Conservation (phyloP, 306 rosid genomes). For the Medicago ruthenica region DNA sequence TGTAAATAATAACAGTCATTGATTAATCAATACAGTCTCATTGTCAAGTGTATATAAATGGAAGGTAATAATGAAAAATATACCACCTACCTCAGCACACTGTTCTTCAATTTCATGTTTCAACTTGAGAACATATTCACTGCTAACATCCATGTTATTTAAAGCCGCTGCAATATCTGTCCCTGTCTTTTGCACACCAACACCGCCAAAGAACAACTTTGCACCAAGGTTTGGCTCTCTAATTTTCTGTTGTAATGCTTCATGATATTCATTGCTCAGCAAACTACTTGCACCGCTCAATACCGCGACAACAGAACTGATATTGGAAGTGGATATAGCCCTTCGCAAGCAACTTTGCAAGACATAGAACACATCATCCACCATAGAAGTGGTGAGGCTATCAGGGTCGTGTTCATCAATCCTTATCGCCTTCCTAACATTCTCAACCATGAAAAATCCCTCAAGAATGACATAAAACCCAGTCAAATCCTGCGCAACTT, state of each 20-base stretch:
- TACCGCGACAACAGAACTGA: conserved; percentile 87
- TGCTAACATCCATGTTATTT: conserved; percentile 87
- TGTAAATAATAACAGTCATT: not conserved
- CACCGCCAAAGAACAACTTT: conserved; percentile 91
- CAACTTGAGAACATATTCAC: conserved; percentile 89
- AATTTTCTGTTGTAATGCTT: conserved; percentile 80
- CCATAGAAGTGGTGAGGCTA: conserved; percentile 95
- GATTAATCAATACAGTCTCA: not conserved
- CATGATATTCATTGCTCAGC: conserved; percentile 84
- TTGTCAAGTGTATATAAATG: conserved; percentile 9
- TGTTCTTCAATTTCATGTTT: conserved; percentile 94
- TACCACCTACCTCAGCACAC: conserved; percentile 77
- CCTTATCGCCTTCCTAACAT: conserved; percentile 86
- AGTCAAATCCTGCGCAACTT: conserved; percentile 82
- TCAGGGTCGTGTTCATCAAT: conserved; percentile 88
- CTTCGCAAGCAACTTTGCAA: conserved; percentile 90
- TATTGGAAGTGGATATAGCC: conserved; percentile 85
- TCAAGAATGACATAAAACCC: conserved; percentile 91
- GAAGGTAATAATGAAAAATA: conserved; percentile 30
- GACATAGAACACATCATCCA: conserved; percentile 95
- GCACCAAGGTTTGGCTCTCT: conserved; percentile 96
- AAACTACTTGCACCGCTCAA: conserved; percentile 89
- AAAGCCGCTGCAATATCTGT: conserved; percentile 86
- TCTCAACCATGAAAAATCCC: conserved; percentile 98
- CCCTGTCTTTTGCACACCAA: conserved; percentile 86